Percentiles rank a stretch among this genome's conserved stretches.
These are phyloP conservation scores for Ophiostoma piceae DNA, from an alignment of 2,329 filamentous ascomycete species.

Conservation along the genomic window DNA sequence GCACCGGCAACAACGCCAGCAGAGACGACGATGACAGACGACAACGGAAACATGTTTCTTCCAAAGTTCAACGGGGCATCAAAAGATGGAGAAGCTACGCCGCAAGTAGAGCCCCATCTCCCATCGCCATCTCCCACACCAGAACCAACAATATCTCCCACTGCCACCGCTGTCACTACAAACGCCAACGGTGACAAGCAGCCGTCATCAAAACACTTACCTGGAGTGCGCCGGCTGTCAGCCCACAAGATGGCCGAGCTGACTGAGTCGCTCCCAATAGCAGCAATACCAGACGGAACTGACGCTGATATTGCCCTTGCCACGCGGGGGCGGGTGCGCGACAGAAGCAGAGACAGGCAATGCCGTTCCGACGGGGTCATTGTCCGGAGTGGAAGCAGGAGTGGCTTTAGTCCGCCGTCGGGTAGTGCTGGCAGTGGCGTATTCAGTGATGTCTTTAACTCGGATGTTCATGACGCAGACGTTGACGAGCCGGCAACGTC, in stretches of 20 bases:
- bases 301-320: background rate
- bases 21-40: background rate
- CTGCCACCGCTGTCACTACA: background rate
- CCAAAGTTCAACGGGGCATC: background rate
- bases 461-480: background rate
- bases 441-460: background rate
- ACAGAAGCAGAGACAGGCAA: background rate
- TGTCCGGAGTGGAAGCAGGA: background rate
- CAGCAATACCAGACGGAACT: background rate
- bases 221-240: slow-evolving; percentile 1
- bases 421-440: background rate
- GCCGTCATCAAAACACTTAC: background rate
- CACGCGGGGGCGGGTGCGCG: background rate
- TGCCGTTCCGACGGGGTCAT: background rate
- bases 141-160: background rate
- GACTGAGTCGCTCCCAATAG: background rate
- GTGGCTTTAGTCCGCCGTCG: background rate
- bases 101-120: background rate
- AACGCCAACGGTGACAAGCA: background rate
- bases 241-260: background rate
- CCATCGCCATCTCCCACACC: background rate
- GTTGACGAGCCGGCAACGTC: background rate
- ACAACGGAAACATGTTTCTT: background rate
- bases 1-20: background rate
- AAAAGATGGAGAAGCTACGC: background rate